Base-by-base conservation (phyloP, 108 stramenopile genomes). In the Nitzschia inconspicua region DNA sequence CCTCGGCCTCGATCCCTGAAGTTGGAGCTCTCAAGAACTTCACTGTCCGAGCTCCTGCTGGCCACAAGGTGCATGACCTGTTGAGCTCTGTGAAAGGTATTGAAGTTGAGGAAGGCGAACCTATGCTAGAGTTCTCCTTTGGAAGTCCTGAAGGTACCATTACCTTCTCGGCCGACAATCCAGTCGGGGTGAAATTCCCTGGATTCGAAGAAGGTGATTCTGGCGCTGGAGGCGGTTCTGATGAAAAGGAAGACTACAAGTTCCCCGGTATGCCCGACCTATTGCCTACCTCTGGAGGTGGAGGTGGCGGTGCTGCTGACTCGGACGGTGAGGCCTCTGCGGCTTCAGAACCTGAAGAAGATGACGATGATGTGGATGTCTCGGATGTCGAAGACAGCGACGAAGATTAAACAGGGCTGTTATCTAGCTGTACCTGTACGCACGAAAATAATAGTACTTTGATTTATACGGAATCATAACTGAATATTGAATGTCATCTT, bases 81-180 rank as follows among this genome's bases (percentile, higher is more conserved):
- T 20, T 79, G 36, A 56, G 36, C 5, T 47, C 53, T 29, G 68
- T 70, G 7, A 51, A 20, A 9, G 72, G 72, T 20, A 65, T 79
- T 39, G 37, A 52, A 31, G 60, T 79, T 30, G 67, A 73, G 36
- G 62, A 62, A 39, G 77, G 72, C 23, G 63, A 73, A 18, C 67
- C 71, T 18, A 58, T 65, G 64, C 60, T 79, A n/a, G 65, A 74
- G 26, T 64, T 73, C 41, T 51, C 62, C 2, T 79, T 79, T 48
- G 65, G 56, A 42, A 79, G 68, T 60, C 72, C 77, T 11, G 68
- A 79, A 59, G 77, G 77, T 36, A 70, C 63, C 32, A 68, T 79
- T 32, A 73, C 73, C 22, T 70, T 73, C 46, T 73, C 72, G 4
- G 58, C 77, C 41, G 57, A 68, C 58, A 49, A 68, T 54, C 58